Percentiles rank a stretch among this genome's conserved stretches.
Evolutionary conservation across 225 moss, liverwort and hornwort genomes (phyloP).

Genomic region (Physcomitrellopsis africana): DNA sequence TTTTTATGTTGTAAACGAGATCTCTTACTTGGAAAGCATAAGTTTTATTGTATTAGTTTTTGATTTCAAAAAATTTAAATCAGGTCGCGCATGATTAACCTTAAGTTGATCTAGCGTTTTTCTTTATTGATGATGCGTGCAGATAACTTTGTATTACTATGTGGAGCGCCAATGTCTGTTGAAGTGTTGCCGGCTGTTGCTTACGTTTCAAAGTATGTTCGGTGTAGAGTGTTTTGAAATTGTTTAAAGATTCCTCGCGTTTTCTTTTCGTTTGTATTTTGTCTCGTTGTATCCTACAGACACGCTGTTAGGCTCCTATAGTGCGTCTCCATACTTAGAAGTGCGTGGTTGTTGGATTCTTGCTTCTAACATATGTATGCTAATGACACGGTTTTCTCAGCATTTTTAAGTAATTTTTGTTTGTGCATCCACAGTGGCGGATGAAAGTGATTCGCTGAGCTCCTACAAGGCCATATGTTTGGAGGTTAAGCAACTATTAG

Average conservation of each 20-base stretch:
- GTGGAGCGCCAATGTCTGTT: slow-evolving; percentile 88
- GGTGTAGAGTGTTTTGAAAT: slow-evolving; percentile 21
- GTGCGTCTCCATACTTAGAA: not conserved
- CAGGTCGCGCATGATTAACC: slow-evolving; percentile 8
- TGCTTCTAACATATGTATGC: not conserved
- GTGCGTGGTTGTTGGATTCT: not conserved
- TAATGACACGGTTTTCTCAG: not conserved
- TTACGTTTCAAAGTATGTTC: slow-evolving; percentile 79
- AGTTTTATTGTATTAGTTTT: not conserved
- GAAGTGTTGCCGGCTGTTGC: slow-evolving; percentile 77
- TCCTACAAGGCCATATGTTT: slow-evolving; percentile 61
- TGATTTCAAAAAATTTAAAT: slow-evolving; percentile 6
- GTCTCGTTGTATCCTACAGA: not conserved
- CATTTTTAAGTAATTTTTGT: slow-evolving; percentile 13
- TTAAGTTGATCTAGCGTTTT: slow-evolving; percentile 20
- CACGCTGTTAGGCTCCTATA: not conserved
- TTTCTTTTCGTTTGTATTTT: slow-evolving; percentile 3
- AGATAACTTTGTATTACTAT: slow-evolving; percentile 86
- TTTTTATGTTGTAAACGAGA: slow-evolving; percentile 12
- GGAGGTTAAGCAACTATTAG: slow-evolving; percentile 70
- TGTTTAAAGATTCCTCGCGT: not conserved
- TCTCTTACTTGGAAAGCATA: not conserved
- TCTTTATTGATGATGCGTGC: slow-evolving; percentile 36
- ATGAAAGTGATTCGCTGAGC: slow-evolving; percentile 65
- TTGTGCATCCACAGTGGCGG: slow-evolving; percentile 69